Conservation (phyloP, 495 filamentous ascomycete species). For the Friedmanniomyces simplex region DNA sequence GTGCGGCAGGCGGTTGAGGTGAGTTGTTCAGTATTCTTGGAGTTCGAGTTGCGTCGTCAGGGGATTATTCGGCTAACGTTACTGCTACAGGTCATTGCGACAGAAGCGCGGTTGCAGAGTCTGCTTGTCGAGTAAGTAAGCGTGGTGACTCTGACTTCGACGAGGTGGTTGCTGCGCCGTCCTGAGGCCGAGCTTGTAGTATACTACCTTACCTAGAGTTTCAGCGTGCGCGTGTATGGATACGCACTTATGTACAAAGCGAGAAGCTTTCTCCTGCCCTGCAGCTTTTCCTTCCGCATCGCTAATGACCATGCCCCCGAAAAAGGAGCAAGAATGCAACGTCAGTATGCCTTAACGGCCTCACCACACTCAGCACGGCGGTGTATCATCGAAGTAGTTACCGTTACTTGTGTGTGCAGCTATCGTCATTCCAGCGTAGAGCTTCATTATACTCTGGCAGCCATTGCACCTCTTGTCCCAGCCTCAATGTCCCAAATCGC, state of each 20-base stretch:
- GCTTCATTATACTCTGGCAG: too few species aligned
- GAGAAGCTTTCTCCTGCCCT: neutral
- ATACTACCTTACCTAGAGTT: neutral
- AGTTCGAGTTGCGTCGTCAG: too few species aligned
- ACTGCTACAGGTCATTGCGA: slow-evolving; percentile 30
- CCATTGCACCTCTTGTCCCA: neutral
- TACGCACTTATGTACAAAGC: neutral
- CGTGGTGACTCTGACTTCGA: neutral
- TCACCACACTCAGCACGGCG: too few species aligned
- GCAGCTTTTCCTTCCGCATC: neutral
- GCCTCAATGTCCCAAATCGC: neutral
- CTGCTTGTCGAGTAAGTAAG: slow-evolving; percentile 32
- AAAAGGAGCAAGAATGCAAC: too few species aligned
- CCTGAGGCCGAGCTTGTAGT: neutral
- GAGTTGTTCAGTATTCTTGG: slow-evolving; percentile 28
- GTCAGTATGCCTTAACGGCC: too few species aligned
- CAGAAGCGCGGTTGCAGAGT: slow-evolving; percentile 37
- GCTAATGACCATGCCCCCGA: too few species aligned
- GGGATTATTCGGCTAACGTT: neutral
- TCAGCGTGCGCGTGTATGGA: neutral
- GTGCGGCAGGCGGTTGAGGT: slow-evolving; percentile 94
- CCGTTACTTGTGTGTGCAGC: neutral
- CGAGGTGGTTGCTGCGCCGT: neutral
- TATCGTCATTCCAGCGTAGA: too few species aligned
- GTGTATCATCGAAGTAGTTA: too few species aligned